These are phyloP conservation scores for Blastocystis sp. DNA, from an alignment of 352 stramenopile genomes.

Conservation along the genomic window DNA sequence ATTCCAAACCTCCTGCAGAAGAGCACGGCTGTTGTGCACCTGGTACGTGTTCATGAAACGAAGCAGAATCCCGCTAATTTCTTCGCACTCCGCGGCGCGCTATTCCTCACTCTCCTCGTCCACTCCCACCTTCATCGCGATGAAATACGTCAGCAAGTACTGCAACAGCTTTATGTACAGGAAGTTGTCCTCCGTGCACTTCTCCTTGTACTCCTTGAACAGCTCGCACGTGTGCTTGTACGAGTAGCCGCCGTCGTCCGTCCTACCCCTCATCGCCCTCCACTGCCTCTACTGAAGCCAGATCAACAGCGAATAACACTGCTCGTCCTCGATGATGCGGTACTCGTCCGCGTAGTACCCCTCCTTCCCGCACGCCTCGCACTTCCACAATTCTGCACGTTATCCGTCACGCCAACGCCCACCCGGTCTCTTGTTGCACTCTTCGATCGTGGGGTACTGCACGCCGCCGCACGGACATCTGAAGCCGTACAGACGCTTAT, in stretches of 20 bases:
- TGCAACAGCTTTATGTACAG: conserved; percentile 23
- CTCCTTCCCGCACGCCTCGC: conserved; percentile 40
- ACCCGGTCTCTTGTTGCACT: conserved; percentile 27
- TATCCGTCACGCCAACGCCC: neutral
- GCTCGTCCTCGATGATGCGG: conserved; percentile 59
- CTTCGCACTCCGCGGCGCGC: conserved; percentile 16
- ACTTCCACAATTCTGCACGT: conserved; percentile 49
- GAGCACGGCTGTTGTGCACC: conserved; percentile 23
- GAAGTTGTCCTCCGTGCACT: conserved; percentile 59
- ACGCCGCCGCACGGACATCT: conserved; percentile 22
- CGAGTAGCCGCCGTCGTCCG: conserved; percentile 24
- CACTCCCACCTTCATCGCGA: neutral
- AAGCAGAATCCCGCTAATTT: conserved; percentile 44
- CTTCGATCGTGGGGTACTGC: neutral
- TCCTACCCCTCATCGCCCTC: neutral
- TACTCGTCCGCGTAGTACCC: conserved; percentile 47
- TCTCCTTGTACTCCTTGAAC: conserved; percentile 43
- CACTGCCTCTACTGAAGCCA: conserved; percentile 6
- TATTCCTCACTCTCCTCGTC: neutral
- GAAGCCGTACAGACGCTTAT: conserved; percentile 10
- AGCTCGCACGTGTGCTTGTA: conserved; percentile 45
- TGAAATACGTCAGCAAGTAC: conserved; percentile 39
- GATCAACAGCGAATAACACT: conserved; percentile 52
- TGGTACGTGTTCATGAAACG: conserved; percentile 30
- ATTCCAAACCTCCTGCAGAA: conserved; percentile 16